phyloP scores from a whole-genome alignment of 108 stramenopile species.

The Thalassiosira profunda region DNA sequence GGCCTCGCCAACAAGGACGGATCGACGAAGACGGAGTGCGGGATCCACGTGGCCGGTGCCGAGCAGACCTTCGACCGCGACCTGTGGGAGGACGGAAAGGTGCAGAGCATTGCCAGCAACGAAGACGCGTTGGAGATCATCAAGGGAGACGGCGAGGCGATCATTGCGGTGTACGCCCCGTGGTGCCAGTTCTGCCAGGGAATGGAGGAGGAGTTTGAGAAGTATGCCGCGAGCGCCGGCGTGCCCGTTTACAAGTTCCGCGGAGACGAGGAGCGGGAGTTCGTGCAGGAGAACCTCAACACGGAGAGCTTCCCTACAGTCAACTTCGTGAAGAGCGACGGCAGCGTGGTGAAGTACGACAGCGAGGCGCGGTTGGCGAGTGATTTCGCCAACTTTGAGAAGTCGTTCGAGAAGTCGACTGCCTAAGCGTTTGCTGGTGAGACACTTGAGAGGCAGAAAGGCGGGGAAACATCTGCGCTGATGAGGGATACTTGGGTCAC shows the following conservation, averaged over 20 bases:
- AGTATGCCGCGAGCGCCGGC: constrained; percentile 65
- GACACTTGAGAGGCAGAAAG: no score
- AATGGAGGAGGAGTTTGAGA: constrained; percentile 88
- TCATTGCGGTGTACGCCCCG: constrained; percentile 92
- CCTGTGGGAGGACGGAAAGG: constrained; percentile 80
- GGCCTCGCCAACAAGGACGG: constrained; percentile 97
- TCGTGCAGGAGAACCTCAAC: constrained; percentile 84
- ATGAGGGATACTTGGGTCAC: no score
- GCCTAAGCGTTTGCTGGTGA: neutral
- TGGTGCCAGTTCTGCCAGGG: constrained; percentile 93
- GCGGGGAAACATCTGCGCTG: no score
- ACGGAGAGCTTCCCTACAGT: constrained; percentile 94
- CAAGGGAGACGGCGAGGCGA: constrained; percentile 71
- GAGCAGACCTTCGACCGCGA: constrained; percentile 93
- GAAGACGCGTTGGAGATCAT: constrained; percentile 77
- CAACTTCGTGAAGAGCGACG: constrained; percentile 87
- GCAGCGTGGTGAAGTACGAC: constrained; percentile 91
- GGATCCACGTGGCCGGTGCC: constrained; percentile 95
- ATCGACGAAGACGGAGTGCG: constrained; percentile 98
- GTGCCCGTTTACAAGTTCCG: constrained; percentile 89
- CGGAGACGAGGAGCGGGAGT: constrained; percentile 94
- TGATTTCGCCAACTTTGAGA: constrained; percentile 40
- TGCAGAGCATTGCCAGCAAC: constrained; percentile 73
- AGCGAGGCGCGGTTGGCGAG: constrained; percentile 85
- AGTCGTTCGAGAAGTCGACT: constrained; percentile 17